Conservation (phyloP, 2,329 filamentous ascomycete species). For the Fusarium compactum region DNA sequence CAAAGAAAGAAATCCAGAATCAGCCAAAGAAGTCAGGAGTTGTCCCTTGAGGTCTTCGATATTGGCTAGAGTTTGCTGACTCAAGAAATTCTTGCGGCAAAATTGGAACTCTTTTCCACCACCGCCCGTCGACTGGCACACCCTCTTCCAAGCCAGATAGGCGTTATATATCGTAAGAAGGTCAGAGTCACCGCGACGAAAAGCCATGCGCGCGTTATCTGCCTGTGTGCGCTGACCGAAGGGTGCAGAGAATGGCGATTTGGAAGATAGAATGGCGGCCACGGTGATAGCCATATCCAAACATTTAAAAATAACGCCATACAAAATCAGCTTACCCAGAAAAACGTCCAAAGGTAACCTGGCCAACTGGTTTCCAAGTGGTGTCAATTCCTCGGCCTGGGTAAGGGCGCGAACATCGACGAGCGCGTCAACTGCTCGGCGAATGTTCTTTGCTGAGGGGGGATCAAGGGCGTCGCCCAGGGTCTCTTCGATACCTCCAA, state of each 20-base stretch:
- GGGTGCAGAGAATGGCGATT: slow-evolving; percentile 90
- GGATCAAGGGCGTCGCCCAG: slow-evolving; percentile 89
- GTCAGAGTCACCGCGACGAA: slow-evolving; percentile 90
- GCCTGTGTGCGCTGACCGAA: slow-evolving; percentile 87
- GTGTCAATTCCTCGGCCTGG: slow-evolving; percentile 82
- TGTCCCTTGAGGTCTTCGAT: slow-evolving; percentile 98
- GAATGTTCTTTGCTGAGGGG: slow-evolving; percentile 91
- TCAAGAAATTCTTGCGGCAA: slow-evolving; percentile 94
- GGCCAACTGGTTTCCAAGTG: slow-evolving; percentile 86
- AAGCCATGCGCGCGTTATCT: slow-evolving; percentile 81
- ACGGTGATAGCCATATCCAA: slow-evolving; percentile 92
- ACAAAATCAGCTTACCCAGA: slow-evolving; percentile 89
- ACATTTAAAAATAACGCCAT: slow-evolving; percentile 89
- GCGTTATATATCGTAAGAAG: slow-evolving; percentile 94
- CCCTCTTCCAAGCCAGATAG: slow-evolving; percentile 87
- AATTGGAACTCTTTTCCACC: slow-evolving; percentile 85
- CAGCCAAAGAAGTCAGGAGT: slow-evolving; percentile 84
- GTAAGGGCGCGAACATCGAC: slow-evolving; percentile 94
- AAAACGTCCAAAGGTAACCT: slow-evolving; percentile 93
- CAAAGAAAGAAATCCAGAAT: slow-evolving; percentile 84
- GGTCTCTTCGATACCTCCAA: slow-evolving; percentile 92
- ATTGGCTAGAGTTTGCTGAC: slow-evolving; percentile 85
- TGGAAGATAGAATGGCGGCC: slow-evolving; percentile 92
- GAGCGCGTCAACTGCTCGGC: slow-evolving; percentile 90
- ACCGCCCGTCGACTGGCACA: slow-evolving; percentile 74